Percentiles rank a stretch among this genome's conserved stretches.
phyloP scores from a whole-genome alignment of 306 rosid genomes.

The Boehmeria nivea region DNA sequence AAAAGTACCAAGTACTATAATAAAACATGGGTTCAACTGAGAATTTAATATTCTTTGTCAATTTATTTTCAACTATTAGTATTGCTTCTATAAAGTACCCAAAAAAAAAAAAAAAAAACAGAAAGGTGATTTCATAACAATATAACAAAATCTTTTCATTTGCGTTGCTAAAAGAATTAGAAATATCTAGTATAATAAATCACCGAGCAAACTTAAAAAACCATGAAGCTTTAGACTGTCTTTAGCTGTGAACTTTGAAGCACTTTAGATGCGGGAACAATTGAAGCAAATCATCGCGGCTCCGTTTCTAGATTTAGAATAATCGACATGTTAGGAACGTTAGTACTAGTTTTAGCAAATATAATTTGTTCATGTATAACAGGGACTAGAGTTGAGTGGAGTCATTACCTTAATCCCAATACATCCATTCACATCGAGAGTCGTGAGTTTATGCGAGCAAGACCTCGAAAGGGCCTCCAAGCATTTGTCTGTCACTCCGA shows the following conservation, averaged over 20 bases:
- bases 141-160: no score
- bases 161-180: no score
- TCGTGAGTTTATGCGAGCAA: constrained; percentile 51
- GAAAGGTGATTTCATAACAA: no score
- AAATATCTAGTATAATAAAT: no score
- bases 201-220: neutral
- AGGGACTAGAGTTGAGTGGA: neutral
- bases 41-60: no score
- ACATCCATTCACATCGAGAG: constrained; percentile 90
- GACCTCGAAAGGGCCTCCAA: constrained; percentile 63
- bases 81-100: no score
- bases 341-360: constrained; percentile 3
- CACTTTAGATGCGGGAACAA: constrained; percentile 67
- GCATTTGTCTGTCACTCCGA: constrained; percentile 72
- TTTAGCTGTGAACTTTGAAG: constrained; percentile 82
- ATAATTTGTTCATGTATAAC: neutral
- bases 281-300: constrained; percentile 58
- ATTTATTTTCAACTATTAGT: no score
- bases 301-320: constrained; percentile 51
- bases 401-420: constrained; percentile 69
- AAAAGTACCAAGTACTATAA: no score
- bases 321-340: constrained; percentile 3
- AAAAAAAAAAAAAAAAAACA: no score
- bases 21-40: no score
- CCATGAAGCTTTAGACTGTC: no score